A percentile compares a stretch with the other conserved stretches of the same genome.
Conservation (phyloP, 192 early-diverging fungal genomes). For the Chytriomyces confervae region DNA sequence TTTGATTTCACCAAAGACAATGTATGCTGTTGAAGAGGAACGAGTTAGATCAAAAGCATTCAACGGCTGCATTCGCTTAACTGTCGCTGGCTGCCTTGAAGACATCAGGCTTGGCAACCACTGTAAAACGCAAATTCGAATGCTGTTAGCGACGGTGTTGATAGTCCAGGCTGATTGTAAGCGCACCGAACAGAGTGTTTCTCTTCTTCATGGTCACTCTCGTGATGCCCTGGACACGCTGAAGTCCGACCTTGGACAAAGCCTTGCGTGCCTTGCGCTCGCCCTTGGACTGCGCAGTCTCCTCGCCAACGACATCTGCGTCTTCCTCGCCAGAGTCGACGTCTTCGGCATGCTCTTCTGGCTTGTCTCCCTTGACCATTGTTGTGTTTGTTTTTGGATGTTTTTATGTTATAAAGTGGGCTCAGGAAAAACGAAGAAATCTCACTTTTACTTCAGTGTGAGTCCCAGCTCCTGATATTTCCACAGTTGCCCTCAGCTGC, state of each 20-base stretch:
- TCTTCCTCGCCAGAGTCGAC: conserved; percentile 28
- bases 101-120: conserved; percentile 89
- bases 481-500: too few species aligned
- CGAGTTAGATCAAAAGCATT: neutral
- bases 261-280: conserved; percentile 99
- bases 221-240: conserved; percentile 82
- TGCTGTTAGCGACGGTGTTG: conserved; percentile 83
- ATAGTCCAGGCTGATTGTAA: conserved; percentile 83
- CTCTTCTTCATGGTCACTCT: conserved; percentile 88
- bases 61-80: conserved; percentile 18
- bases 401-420: too few species aligned
- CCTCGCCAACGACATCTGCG: conserved; percentile 29
- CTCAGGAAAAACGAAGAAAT: too few species aligned
- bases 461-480: too few species aligned
- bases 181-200: conserved; percentile 83
- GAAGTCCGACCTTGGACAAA: conserved; percentile 87
- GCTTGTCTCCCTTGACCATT: too few species aligned
- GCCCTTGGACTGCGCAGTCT: conserved; percentile 70
- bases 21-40: conserved; percentile 62
- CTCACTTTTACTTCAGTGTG: too few species aligned
- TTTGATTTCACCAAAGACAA: conserved; percentile 95
- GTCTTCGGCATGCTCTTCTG: neutral
- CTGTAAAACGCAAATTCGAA: conserved; percentile 41
- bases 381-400: too few species aligned
- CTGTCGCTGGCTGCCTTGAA: conserved; percentile 90